Evolutionary conservation across 805 yeast genomes (phyloP).

Genomic region (Cyberlindnera xishuangbannaensis): DNA sequence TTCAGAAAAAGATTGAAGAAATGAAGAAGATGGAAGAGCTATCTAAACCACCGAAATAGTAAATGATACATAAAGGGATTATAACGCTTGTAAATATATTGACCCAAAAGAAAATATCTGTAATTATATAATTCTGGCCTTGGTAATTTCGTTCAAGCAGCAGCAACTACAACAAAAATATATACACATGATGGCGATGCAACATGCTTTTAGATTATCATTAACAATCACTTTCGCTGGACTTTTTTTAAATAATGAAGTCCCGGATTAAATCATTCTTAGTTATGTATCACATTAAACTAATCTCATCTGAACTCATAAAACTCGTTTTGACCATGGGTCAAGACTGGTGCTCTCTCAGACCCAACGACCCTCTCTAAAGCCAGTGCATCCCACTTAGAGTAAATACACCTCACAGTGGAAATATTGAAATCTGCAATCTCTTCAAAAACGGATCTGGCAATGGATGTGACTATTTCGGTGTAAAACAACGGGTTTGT

Average conservation of each 20-base stretch:
- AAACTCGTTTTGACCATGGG: constrained; percentile 65
- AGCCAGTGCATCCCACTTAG: constrained; percentile 73
- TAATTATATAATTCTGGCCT: no score
- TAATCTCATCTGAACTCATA: constrained; percentile 64
- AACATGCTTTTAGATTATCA: no score
- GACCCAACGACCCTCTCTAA: constrained; percentile 84
- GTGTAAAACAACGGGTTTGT: constrained; percentile 77
- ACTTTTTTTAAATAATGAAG: no score
- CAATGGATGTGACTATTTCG: constrained; percentile 67
- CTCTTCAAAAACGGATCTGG: constrained; percentile 45
- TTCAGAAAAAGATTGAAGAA: constrained; percentile 24
- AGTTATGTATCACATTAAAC: no score
- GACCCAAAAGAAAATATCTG: no score
- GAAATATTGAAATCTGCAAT: constrained; percentile 51
- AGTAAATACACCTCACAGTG: constrained; percentile 56
- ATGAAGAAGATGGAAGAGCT: constrained; percentile 7
- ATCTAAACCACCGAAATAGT: constrained; percentile 3
- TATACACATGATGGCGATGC: no score
- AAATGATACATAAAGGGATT: neutral
- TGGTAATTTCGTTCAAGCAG: no score
- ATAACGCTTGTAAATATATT: no score
- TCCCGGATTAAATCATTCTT: no score
- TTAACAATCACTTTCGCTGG: no score
- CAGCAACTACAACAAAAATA: no score
- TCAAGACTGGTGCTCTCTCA: constrained; percentile 59